A percentile compares a stretch with the other conserved stretches of the same genome.
Conservation (phyloP, 1,284 basidiomycete genomes). For the Leccinum pachyderme region DNA sequence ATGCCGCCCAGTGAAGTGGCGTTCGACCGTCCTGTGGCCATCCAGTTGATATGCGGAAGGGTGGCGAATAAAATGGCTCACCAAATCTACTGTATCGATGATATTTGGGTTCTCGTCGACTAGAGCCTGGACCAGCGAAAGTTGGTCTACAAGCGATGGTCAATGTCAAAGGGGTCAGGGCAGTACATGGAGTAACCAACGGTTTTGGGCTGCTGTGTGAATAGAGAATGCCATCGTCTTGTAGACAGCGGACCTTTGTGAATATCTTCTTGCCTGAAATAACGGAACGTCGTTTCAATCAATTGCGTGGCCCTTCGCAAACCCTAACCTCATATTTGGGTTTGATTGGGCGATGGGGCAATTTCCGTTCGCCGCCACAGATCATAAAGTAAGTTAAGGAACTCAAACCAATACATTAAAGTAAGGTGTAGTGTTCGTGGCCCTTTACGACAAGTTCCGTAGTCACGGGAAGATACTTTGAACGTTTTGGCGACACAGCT, state of each 20-base stretch:
- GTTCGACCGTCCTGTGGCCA: slow-evolving; percentile 77
- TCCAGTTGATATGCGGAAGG: slow-evolving; percentile 1
- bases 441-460: background rate
- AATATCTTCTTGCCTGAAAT: background rate
- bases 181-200: slow-evolving; percentile 33
- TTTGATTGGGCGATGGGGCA: background rate
- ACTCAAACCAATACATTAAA: background rate
- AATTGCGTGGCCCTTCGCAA: background rate
- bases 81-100: slow-evolving; percentile 69
- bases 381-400: background rate
- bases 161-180: background rate
- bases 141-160: slow-evolving; percentile 56
- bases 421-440: background rate
- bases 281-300: background rate
- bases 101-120: slow-evolving; percentile 65
- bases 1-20: slow-evolving; percentile 87
- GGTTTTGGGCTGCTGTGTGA: slow-evolving; percentile 67
- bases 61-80: slow-evolving; percentile 34
- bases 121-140: slow-evolving; percentile 69
- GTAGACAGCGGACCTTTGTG: background rate
- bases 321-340: slow-evolving; percentile 27
- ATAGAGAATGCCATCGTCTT: slow-evolving; percentile 33
- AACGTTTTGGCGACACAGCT: slow-evolving; percentile 6
- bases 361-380: background rate
- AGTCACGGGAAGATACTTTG: background rate